A percentile compares a stretch with the other conserved stretches of the same genome.
Evolutionary conservation across 192 early-diverging fungal genomes (phyloP).

Genomic region (Coemansia asiatica): DNA sequence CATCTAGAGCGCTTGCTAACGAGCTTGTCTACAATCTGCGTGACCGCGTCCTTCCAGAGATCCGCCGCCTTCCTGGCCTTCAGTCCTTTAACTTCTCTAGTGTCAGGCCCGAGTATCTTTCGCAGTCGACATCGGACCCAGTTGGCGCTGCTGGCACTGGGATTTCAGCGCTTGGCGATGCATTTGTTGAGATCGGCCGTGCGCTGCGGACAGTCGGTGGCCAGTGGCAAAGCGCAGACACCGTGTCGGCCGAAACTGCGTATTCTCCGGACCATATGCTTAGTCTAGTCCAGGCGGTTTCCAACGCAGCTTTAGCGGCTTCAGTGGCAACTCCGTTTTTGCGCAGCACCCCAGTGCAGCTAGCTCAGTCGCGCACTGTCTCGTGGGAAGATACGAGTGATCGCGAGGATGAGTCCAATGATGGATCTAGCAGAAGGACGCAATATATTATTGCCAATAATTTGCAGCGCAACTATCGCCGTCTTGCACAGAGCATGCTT

Average conservation of each 20-base stretch:
- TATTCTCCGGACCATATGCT: conserved; percentile 20
- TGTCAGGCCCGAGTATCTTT: conserved; percentile 16
- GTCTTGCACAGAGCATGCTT: neutral
- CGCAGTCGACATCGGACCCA: conserved; percentile 13
- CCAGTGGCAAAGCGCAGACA: conserved; percentile 22
- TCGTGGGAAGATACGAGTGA: neutral
- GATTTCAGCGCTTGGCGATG: conserved; percentile 32
- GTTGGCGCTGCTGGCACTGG: conserved; percentile 20
- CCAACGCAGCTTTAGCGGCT: conserved; percentile 14
- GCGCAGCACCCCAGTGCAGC: conserved; percentile 12
- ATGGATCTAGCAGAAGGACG: neutral
- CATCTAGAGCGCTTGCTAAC: conserved; percentile 37
- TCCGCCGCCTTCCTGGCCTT: conserved; percentile 34
- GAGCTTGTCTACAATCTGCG: conserved; percentile 37
- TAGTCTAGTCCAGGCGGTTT: conserved; percentile 12
- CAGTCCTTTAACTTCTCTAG: conserved; percentile 19
- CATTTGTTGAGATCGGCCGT: conserved; percentile 42
- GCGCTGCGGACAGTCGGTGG: conserved; percentile 31
- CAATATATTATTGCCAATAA: neutral
- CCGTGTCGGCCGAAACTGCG: neutral
- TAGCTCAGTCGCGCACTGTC: neutral
- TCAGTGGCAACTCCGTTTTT: conserved; percentile 31
- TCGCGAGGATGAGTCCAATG: neutral
- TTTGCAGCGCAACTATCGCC: conserved; percentile 1
- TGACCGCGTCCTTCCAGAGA: conserved; percentile 24